These are phyloP conservation scores for Aspergillus hancockii DNA, from an alignment of 495 filamentous ascomycete genomes.

Conservation along the genomic window DNA sequence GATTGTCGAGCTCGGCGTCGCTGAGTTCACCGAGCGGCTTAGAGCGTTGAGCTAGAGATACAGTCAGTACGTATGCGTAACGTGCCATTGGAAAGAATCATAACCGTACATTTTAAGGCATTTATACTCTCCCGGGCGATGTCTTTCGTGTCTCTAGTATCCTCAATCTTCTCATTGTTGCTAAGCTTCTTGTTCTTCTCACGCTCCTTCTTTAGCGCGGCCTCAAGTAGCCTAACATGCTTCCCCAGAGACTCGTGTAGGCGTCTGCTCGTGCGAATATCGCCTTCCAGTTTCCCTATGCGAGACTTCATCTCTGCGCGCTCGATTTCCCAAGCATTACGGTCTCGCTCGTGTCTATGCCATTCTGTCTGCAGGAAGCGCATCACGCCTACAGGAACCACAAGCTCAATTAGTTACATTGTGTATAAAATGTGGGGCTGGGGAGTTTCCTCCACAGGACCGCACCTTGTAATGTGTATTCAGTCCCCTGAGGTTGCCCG, in stretches of 20 bases:
- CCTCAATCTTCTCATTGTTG: conserved; percentile 51
- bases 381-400: conserved; percentile 79
- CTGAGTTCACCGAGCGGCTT: conserved; percentile 42
- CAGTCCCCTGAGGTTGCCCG: conserved; percentile 79
- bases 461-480: conserved; percentile 95
- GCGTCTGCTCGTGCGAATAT: conserved; percentile 78
- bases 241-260: conserved; percentile 84
- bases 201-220: conserved; percentile 77
- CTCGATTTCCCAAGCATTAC: conserved; percentile 99
- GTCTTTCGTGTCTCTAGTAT: conserved; percentile 43
- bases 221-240: conserved; percentile 88
- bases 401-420: conserved; percentile 11
- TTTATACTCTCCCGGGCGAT: conserved; percentile 44
- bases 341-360: conserved; percentile 96
- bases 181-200: conserved; percentile 49
- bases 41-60: conserved; percentile 35
- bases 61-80: conserved; percentile 1
- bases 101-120: conserved; percentile 39
- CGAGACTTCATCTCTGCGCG: conserved; percentile 98
- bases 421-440: neutral
- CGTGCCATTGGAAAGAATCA: neutral
- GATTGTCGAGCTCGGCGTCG: conserved; percentile 52
- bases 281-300: conserved; percentile 93
- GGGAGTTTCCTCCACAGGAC: neutral
- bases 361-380: conserved; percentile 98